Conservation (phyloP, 2,329 filamentous ascomycete species). For the Trichophyton mentagrophytes region DNA sequence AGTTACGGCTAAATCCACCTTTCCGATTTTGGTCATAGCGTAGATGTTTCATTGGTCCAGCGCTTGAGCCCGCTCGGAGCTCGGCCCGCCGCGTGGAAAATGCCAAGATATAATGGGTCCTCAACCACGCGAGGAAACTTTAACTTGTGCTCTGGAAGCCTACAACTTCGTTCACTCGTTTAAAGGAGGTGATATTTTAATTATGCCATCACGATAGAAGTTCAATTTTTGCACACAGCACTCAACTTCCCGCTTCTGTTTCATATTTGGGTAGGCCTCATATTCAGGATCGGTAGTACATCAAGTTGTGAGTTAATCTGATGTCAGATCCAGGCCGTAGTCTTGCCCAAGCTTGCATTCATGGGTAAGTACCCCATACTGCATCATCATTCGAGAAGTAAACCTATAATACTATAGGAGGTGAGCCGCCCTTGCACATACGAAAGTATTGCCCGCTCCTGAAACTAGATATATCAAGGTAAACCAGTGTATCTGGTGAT, state of each 20-base stretch:
- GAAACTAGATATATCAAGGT: neutral
- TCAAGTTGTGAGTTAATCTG: neutral
- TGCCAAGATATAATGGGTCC: neutral
- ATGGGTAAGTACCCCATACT: neutral
- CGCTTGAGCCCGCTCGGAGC: neutral
- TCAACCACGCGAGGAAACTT: neutral
- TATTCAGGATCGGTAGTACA: neutral
- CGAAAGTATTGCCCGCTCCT: too few relatives aligned
- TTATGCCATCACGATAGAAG: neutral
- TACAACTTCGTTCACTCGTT: neutral
- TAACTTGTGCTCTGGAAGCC: neutral
- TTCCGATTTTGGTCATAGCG: neutral
- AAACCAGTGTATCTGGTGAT: neutral
- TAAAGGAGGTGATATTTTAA: neutral
- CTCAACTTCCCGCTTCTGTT: neutral
- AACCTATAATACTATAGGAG: neutral
- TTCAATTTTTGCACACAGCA: neutral
- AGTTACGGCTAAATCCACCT: neutral
- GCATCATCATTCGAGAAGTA: neutral
- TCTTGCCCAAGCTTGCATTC: neutral
- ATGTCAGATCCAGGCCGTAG: neutral
- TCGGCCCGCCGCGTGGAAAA: slow-evolving; percentile 2
- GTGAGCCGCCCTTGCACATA: neutral
- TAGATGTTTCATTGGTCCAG: neutral
- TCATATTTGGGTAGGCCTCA: neutral